Base-by-base conservation (phyloP, 345 rosid species). In the Balakata baccata region DNA sequence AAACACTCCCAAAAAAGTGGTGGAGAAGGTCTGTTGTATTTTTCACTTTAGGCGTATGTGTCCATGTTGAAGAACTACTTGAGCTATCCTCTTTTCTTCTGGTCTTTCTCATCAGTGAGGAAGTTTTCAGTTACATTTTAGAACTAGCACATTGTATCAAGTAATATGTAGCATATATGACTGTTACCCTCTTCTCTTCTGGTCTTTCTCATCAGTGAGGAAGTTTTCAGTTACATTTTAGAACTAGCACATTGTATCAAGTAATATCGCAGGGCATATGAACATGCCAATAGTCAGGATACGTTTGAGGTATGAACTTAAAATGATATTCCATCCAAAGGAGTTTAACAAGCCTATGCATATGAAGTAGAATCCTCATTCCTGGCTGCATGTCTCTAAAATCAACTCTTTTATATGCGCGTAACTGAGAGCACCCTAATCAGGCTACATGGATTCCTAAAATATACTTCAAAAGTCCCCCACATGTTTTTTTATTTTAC, bases 11-110 rank as follows among this genome's bases (percentile, higher is more conserved):
- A n/a, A n/a, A n/a, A n/a, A 88, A 84, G 86, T 88, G 58, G 98
- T 94, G 23, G 85, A 88, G 81, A 87, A 94, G 94, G 98, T 88
- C 39, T 74, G 77, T 79, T 23, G 11, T 37, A 34, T 6, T 39
- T n/a, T 67, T 74, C 22, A 29, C 56, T 46, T 50, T 38, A 29
- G 29, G 9, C n/a, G 18, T 6, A 29, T 13, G n/a, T 58, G 23
- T 70, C 20, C 37, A 0, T 50, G 65, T 72, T 63, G 7, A 0
- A 41, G 58, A 41, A 57, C 45, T 12, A 20, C 54, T 1, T 51
- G 6, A 71, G 41, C 72, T 68, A 47, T 16, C 7, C 45, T 60
- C 22, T 67, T 56, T 57, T 54, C 3, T 64, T 20, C 57, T 14
- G 25, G 39, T 58, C 62, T 57, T 29, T 68, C n/a, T 11, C 34